These are phyloP conservation scores for Ogataea trehaloabstinens DNA, from an alignment of 805 yeast genomes.

Conservation along the genomic window DNA sequence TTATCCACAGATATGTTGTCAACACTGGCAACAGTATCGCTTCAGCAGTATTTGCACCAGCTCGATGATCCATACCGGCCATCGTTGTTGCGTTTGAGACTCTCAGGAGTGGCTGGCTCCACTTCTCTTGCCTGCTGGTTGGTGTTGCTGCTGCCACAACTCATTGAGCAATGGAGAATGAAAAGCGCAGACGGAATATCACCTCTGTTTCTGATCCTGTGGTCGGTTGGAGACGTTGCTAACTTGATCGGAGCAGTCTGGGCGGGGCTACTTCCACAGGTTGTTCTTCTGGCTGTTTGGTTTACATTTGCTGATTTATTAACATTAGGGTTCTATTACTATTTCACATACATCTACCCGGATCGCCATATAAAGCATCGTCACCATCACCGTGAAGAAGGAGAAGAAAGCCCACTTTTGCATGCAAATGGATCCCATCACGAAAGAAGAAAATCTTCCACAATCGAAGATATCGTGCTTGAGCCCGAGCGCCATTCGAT, in stretches of 20 bases:
- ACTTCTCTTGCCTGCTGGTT: slow-evolving; percentile 79
- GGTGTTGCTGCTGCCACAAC: slow-evolving; percentile 71
- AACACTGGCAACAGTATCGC: not conserved
- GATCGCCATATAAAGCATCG: slow-evolving; percentile 25
- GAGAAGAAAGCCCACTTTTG: slow-evolving; percentile 36
- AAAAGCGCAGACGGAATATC: slow-evolving; percentile 78
- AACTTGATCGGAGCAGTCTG: slow-evolving; percentile 67
- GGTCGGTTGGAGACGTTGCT: slow-evolving; percentile 72
- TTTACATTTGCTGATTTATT: slow-evolving; percentile 70
- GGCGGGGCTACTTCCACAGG: slow-evolving; percentile 71
- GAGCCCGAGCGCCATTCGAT: slow-evolving; percentile 47
- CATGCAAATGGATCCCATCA: slow-evolving; percentile 11
- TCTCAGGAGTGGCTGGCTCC: slow-evolving; percentile 68
- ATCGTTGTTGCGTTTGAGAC: slow-evolving; percentile 37
- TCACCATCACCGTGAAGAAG: slow-evolving; percentile 21
- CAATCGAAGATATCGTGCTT: slow-evolving; percentile 49
- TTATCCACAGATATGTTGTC: too few species aligned
- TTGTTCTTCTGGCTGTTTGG: slow-evolving; percentile 70
- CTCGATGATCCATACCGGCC: slow-evolving; percentile 7
- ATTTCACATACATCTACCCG: slow-evolving; percentile 51
- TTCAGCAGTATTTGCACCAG: not conserved
- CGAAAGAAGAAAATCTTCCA: slow-evolving; percentile 43
- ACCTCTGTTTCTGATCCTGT: slow-evolving; percentile 59
- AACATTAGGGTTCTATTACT: slow-evolving; percentile 58
- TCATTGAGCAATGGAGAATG: slow-evolving; percentile 76